These are phyloP conservation scores for Botrytis deweyae DNA, from an alignment of 2,329 filamentous ascomycete genomes.

Conservation along the genomic window DNA sequence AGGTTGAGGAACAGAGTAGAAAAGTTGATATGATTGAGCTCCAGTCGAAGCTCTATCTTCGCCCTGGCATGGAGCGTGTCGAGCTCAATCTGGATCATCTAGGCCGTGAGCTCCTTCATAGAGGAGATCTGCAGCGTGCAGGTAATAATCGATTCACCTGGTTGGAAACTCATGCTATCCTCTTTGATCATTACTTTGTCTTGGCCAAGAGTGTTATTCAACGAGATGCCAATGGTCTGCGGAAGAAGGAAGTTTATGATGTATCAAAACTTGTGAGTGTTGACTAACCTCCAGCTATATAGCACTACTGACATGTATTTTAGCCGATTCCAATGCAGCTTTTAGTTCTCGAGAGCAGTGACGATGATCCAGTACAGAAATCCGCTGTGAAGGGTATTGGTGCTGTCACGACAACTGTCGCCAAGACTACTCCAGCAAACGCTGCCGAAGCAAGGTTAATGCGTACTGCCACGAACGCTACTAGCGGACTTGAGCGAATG, in stretches of 20 bases:
- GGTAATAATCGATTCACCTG: conserved; percentile 87
- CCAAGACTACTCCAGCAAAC: conserved; percentile 60
- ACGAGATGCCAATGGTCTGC: conserved; percentile 66
- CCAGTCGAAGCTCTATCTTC: conserved; percentile 75
- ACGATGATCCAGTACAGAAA: conserved; percentile 88
- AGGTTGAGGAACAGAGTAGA: conserved; percentile 88
- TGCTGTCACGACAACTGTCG: conserved; percentile 60
- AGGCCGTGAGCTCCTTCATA: conserved; percentile 84
- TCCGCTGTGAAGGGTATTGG: conserved; percentile 56
- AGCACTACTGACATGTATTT: conserved; percentile 48
- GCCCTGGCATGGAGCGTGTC: conserved; percentile 84
- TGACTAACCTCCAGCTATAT: background rate
- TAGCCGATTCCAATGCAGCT: conserved; percentile 96
- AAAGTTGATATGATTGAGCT: conserved; percentile 88
- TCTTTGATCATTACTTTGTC: conserved; percentile 97
- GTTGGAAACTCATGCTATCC: conserved; percentile 88
- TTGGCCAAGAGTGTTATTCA: conserved; percentile 75
- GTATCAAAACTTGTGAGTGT: conserved; percentile 78
- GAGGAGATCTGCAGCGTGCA: conserved; percentile 85
- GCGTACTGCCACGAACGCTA: conserved; percentile 37
- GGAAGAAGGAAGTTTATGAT: conserved; percentile 81
- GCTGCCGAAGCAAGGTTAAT: conserved; percentile 56
- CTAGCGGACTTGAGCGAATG: conserved; percentile 39
- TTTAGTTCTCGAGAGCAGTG: conserved; percentile 85
- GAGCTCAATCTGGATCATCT: conserved; percentile 89